phyloP scores from a whole-genome alignment of 2,329 filamentous ascomycete genomes.

The Colletotrichum lentis region DNA sequence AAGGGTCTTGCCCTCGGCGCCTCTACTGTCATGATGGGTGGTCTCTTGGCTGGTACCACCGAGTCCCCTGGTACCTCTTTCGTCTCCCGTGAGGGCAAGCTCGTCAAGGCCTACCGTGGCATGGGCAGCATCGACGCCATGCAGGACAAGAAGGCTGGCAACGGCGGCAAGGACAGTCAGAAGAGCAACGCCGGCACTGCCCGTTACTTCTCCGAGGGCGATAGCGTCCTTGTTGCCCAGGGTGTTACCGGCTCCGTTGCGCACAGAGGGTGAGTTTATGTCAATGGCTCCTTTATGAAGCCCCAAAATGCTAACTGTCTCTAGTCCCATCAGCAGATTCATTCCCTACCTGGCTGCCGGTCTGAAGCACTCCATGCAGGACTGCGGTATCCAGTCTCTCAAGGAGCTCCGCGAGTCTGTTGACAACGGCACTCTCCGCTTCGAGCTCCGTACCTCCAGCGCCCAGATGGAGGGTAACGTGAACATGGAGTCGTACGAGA shows the following conservation, averaged over 20 bases:
- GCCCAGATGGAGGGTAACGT: conserved; percentile 97
- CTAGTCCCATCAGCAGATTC: conserved; percentile 87
- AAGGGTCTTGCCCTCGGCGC: conserved; percentile 96
- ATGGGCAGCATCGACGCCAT: conserved; percentile 99
- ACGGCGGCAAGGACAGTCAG: conserved; percentile 74
- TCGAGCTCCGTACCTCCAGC: conserved; percentile 92
- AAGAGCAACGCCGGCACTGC: conserved; percentile 94
- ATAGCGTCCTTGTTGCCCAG: conserved; percentile 93
- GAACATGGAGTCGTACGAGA: conserved; percentile 98
- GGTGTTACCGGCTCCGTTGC: conserved; percentile 90
- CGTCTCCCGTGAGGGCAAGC: conserved; percentile 93
- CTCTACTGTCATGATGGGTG: conserved; percentile 98
- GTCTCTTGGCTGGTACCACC: conserved; percentile 93
- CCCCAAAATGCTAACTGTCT: conserved; percentile 44
- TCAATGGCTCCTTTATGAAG: neutral
- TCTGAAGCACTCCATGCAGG: conserved; percentile 96
- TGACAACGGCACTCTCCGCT: conserved; percentile 77
- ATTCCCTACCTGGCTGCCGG: conserved; percentile 94
- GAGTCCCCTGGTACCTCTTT: conserved; percentile 98
- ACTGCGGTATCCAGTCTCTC: conserved; percentile 87
- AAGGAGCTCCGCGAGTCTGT: conserved; percentile 79
- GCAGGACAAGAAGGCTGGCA: conserved; percentile 97
- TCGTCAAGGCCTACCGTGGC: conserved; percentile 98
- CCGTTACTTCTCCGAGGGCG: conserved; percentile 97
- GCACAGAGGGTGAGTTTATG: conserved; percentile 68